Percentiles rank a stretch among this genome's conserved stretches.
phyloP scores from a whole-genome alignment of 805 yeast genomes.

The Grigorovia yakushimaensis region DNA sequence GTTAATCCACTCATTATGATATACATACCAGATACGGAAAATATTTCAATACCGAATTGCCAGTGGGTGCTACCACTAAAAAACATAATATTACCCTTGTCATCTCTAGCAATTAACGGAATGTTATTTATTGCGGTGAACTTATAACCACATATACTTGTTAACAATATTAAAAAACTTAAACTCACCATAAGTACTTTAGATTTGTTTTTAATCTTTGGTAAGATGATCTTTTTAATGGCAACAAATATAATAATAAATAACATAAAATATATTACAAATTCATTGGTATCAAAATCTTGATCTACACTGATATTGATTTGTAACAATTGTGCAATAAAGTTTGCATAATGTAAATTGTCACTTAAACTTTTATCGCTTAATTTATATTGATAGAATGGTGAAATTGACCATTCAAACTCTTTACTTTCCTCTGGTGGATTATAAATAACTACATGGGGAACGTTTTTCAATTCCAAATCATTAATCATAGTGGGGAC shows the following conservation, averaged over 20 bases:
- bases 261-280: constrained; percentile 35
- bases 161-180: constrained; percentile 32
- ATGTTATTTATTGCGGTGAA: constrained; percentile 51
- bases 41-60: constrained; percentile 64
- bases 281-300: constrained; percentile 35
- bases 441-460: constrained; percentile 62
- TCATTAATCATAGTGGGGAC: constrained; percentile 35
- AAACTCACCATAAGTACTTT: constrained; percentile 24
- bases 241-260: constrained; percentile 38
- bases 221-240: constrained; percentile 39
- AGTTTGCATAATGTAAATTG: constrained; percentile 43
- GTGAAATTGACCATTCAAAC: constrained; percentile 22
- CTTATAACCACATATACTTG: constrained; percentile 53
- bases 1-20: constrained; percentile 34
- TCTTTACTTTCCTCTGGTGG: constrained; percentile 29
- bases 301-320: constrained; percentile 35
- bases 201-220: constrained; percentile 19
- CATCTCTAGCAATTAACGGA: constrained; percentile 51
- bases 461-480: constrained; percentile 42
- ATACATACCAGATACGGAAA: constrained; percentile 44
- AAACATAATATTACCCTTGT: constrained; percentile 41
- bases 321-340: constrained; percentile 38
- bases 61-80: constrained; percentile 56
- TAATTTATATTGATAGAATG: constrained; percentile 31
- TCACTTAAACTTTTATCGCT: constrained; percentile 27